Evolutionary conservation across 108 stramenopile species (phyloP).

Genomic region (Discostella stelligeroides): DNA sequence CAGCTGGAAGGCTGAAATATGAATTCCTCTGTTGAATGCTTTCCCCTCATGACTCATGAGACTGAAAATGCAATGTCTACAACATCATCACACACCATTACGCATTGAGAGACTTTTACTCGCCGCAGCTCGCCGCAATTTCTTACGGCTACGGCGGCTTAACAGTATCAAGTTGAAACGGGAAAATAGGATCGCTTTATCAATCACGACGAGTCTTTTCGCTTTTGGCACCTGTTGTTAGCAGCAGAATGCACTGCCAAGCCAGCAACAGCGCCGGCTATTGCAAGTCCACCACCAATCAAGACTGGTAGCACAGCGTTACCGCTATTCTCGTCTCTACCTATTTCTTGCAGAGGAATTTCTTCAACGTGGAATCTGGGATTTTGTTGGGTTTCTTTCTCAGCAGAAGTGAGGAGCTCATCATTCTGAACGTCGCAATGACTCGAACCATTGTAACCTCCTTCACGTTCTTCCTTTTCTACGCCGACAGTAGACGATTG

Average conservation of each 20-base stretch:
- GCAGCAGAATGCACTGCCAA: constrained; percentile 18
- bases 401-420: too few relatives aligned
- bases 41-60: too few relatives aligned
- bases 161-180: too few relatives aligned
- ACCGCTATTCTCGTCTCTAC: neutral
- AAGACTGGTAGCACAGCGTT: constrained; percentile 13
- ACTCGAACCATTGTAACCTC: neutral
- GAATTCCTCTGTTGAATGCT: too few relatives aligned
- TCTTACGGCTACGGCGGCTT: too few relatives aligned
- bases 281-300: constrained; percentile 37
- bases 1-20: too few relatives aligned
- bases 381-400: neutral
- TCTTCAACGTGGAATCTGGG: neutral
- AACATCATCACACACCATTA: too few relatives aligned
- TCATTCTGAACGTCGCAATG: neutral
- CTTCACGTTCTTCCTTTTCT: neutral
- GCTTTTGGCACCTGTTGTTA: constrained; percentile 12
- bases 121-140: too few relatives aligned
- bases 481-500: neutral
- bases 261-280: constrained; percentile 27
- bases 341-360: neutral
- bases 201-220: too few relatives aligned
- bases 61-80: too few relatives aligned
- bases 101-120: too few relatives aligned
- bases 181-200: too few relatives aligned